Evolutionary conservation across 2,329 filamentous ascomycete species (phyloP), one percentile per base, ranked within the genome.

Genomic region (Epichloe typhina): DNA sequence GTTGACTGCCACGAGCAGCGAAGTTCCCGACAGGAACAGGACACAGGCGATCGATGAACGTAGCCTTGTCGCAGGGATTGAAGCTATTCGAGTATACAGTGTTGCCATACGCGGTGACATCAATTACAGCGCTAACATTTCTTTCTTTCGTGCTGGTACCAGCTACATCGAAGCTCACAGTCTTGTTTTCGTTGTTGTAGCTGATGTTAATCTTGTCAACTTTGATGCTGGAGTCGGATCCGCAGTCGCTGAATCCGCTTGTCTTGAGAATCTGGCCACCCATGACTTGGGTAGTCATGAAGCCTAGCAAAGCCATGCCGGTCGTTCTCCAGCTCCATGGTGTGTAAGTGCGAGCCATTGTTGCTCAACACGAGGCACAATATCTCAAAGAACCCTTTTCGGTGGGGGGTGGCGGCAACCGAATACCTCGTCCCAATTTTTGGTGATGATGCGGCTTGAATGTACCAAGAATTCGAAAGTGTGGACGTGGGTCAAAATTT

Each of bases 51-150:
- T 76, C 64, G 47, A 96, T 76, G 57, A 79, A 82, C 17, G 82
- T 89, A 38, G 63, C 68, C 2, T 69, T 58, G 17, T 82, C 77
- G 66, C 93, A 98, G 37, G 93, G 93, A 62, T 96, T 82, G 68
- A 97, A 95, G 4, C 70, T 71, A 53, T 87, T 86, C 39, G 76
- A 73, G 69, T 94, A 97, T 23, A 96, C 79, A 54, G 84, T 68
- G 52, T 79, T 80, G 53, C 93, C 93, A 62, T 97, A 97, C 8
- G 91, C 91, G 26, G 76, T 84, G 39, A 96, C 86, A 21, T 79
- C 76, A 53, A 97, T 72, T 3, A 70, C 71, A 13, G 88, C 90
- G 50, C 77, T 86, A 53, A 97, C 88, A 57, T 95, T 90, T 65
- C 93, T 88, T 57, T 76, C 67, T 63, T 78, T 79, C 50, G 69